These are phyloP conservation scores for Paecilomyces formosus DNA, from an alignment of 2,329 filamentous ascomycete genomes.

Conservation along the genomic window DNA sequence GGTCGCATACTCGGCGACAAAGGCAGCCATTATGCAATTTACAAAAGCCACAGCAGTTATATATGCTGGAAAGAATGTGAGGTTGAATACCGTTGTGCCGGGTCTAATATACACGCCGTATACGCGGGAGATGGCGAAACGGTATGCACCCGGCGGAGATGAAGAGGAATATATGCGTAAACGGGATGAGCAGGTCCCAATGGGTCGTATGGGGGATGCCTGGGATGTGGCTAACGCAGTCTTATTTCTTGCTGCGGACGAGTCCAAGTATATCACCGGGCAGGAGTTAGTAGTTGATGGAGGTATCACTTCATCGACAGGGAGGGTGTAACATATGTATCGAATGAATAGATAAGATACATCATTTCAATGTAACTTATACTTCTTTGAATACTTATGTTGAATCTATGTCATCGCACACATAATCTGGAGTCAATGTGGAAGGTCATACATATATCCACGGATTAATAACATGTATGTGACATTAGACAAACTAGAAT, in stretches of 20 bases:
- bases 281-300: slow-evolving; percentile 31
- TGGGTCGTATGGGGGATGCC: slow-evolving; percentile 24
- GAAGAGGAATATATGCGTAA: slow-evolving; percentile 34
- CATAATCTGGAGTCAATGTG: too few relatives aligned
- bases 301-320: slow-evolving; percentile 21
- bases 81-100: slow-evolving; percentile 49
- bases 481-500: too few relatives aligned
- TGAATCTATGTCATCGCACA: too few relatives aligned
- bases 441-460: too few relatives aligned
- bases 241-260: slow-evolving; percentile 21
- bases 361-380: too few relatives aligned
- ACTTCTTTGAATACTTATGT: too few relatives aligned
- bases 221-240: slow-evolving; percentile 27
- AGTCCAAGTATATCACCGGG: slow-evolving; percentile 26
- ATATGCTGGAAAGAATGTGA: slow-evolving; percentile 26
- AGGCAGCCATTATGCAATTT: slow-evolving; percentile 46
- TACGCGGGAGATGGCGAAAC: slow-evolving; percentile 37
- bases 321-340: too few relatives aligned
- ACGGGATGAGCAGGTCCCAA: too few relatives aligned
- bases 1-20: slow-evolving; percentile 46
- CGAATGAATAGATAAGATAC: too few relatives aligned
- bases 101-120: slow-evolving; percentile 51
- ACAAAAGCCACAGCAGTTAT: slow-evolving; percentile 43
- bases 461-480: too few relatives aligned
- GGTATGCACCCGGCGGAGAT: slow-evolving; percentile 37